Evolutionary conservation across 2,329 filamentous ascomycete species (phyloP).

Genomic region (Teratosphaeria epicoccoides): DNA sequence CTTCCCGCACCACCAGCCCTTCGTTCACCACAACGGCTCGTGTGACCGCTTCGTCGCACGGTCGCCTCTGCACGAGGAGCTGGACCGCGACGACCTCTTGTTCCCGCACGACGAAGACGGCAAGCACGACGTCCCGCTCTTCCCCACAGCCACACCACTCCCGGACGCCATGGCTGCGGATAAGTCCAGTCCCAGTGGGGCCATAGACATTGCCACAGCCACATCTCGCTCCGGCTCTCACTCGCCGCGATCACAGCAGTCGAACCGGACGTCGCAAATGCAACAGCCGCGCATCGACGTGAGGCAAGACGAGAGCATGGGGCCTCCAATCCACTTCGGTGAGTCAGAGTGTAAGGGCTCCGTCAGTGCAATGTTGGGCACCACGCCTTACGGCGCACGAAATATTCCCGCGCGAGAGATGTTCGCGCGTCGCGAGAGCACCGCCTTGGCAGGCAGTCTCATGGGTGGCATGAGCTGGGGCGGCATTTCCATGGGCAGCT

Average conservation of each 20-base stretch:
- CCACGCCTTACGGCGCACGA: slow-evolving; percentile 46
- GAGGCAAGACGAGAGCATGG: slow-evolving; percentile 14
- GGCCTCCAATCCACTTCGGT: background rate
- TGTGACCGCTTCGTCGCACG: slow-evolving; percentile 6
- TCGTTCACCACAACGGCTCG: slow-evolving; percentile 9
- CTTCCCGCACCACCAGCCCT: slow-evolving; percentile 3
- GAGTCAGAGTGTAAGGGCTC: slow-evolving; percentile 28
- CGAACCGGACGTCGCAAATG: slow-evolving; percentile 52
- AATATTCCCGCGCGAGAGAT: slow-evolving; percentile 51
- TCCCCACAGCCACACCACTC: slow-evolving; percentile 11
- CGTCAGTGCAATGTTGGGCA: slow-evolving; percentile 35
- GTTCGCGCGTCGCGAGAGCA: slow-evolving; percentile 43
- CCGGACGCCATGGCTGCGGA: slow-evolving; percentile 11
- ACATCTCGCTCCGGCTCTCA: slow-evolving; percentile 40
- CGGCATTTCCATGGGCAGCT: slow-evolving; percentile 89
- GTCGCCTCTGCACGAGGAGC: slow-evolving; percentile 11
- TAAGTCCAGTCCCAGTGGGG: slow-evolving; percentile 40
- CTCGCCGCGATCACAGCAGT: slow-evolving; percentile 50
- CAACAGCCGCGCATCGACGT: slow-evolving; percentile 40
- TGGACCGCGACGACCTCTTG: slow-evolving; percentile 22
- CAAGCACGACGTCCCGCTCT: slow-evolving; percentile 11
- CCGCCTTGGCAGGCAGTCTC: slow-evolving; percentile 45
- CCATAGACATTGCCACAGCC: slow-evolving; percentile 50
- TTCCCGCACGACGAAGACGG: slow-evolving; percentile 19
- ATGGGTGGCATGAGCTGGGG: slow-evolving; percentile 90